Evolutionary conservation across 177 flowering plant genomes (phyloP), one percentile per base, ranked within the genome.

Genomic region (Telopea speciosissima): DNA sequence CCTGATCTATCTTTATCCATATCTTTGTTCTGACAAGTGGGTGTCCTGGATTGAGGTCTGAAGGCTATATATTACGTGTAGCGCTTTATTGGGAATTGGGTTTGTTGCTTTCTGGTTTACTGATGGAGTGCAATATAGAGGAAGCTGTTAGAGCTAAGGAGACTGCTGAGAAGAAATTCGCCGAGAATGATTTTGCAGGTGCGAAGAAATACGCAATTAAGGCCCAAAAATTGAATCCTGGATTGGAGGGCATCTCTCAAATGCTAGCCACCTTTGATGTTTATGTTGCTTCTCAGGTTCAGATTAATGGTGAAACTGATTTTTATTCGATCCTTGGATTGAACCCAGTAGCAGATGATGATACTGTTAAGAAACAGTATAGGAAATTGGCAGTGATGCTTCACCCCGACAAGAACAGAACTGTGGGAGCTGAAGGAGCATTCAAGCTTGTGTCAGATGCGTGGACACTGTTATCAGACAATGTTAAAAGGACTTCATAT

Each of bases 361-460:
- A 76, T 12, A 75, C 79, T 24, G 73, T 91, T 68, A 85, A 81
- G 78, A 91, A 80, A 72, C 97, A 88, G 74, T 88, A 84, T 68
- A 83, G 70, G 77, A 89, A 85, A 81, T 68, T 90, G 85, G 92
- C 91, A 28, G 86, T 90, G 70, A 72, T 91, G 70, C 90, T 91
- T 45, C 94, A 91, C 73, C 92, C 92, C 59, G 90, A 91, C 68
- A 89, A 89, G 81, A 91, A 91, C 81, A 85, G 84, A 75, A 74
- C 80, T 56, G 84, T 83, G 16, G 91, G 91, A 69, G 91, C 94
- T 60, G 97, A 89, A 73, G 94, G 90, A 19, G 97, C 92, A 31
- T 89, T 91, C 76, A 87, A 84, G 65, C 88, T 89, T 63, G 82
- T 91, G 28, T 88, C 92, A 25, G 92, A 91, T 68, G 97, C 94